Evolutionary conservation across 1,139 yeast genomes (phyloP), one percentile per base, ranked within the genome.

Genomic region (Protomyces macrosporus): DNA sequence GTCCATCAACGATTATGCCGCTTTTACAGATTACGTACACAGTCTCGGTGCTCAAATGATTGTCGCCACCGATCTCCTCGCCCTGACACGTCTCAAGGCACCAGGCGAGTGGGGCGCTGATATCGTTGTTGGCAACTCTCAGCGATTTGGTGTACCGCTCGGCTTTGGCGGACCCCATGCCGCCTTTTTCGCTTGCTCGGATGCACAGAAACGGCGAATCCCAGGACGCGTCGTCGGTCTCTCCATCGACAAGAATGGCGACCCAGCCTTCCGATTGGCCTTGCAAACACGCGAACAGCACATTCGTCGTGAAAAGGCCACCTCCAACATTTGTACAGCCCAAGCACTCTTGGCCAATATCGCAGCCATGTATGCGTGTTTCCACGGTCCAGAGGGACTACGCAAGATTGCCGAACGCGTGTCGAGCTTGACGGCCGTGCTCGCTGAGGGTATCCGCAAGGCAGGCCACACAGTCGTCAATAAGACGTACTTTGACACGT

Each of bases 131-230:
- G 98, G 98, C 64, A 85, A 90, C 23, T 83, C 97, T 4, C 98
- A 93, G 79, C 82, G 98, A 75, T 90, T 93, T 71, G 98, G 98
- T 72, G 97, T 93, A 55, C 98, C 98, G 65, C 84, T 91, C 77
- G 98, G 98, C 12, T 93, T 86, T 73, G 98, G 98, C 72, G 98
- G 98, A 40, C 98, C 98, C 4, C 98, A 93, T 75, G 98, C 98
- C 61, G 98, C 97, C 0, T 93, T 90, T 78, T 91, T 93, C 72
- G 90, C 98, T 14, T 95, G 95, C 58, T 81, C 84, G 34, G 82
- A 84, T 67, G 82, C 84, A 67, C 82, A 88, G 72, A 88, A 90
- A 73, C 84, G 98, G 75, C 91, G 91, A 75, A 90, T 93, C 75
- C 98, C 98, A 3, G 98, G 98, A 54, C 84, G 98, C 78, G 83